phyloP scores from a whole-genome alignment of 2,329 filamentous ascomycete species.

The Lachnellula suecica region DNA sequence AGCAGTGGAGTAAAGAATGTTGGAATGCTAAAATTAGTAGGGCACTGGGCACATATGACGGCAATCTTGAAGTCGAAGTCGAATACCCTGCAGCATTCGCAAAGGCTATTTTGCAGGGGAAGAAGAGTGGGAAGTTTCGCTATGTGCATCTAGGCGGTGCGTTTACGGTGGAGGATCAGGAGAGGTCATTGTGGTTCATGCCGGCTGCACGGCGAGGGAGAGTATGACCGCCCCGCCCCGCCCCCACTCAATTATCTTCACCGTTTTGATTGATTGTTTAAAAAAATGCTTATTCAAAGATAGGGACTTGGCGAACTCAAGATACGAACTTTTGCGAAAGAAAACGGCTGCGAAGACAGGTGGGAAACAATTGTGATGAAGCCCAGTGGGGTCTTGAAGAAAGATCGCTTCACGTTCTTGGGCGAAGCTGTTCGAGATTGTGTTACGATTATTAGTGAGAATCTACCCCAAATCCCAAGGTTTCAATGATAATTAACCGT shows the following conservation, averaged over 20 bases:
- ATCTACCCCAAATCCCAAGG: not conserved
- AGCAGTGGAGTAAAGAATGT: slow-evolving; percentile 31
- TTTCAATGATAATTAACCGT: not conserved
- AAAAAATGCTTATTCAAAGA: not conserved
- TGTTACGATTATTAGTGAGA: slow-evolving; percentile 3
- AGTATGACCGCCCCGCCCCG: slow-evolving; percentile 1
- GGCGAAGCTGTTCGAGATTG: not conserved
- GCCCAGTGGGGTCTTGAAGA: not conserved
- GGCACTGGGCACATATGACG: slow-evolving; percentile 17
- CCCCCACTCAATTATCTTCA: not conserved
- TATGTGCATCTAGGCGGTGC: slow-evolving; percentile 42
- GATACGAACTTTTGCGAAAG: not conserved
- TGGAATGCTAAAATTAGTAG: slow-evolving; percentile 46
- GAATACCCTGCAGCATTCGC: slow-evolving; percentile 20
- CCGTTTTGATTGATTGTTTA: not conserved
- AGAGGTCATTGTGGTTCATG: slow-evolving; percentile 38
- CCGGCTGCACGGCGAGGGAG: slow-evolving; percentile 37
- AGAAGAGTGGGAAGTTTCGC: slow-evolving; percentile 37
- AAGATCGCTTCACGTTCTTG: not conserved
- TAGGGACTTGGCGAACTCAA: slow-evolving; percentile 1
- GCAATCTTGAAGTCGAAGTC: slow-evolving; percentile 12
- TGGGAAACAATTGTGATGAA: slow-evolving; percentile 3
- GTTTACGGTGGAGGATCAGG: slow-evolving; percentile 40
- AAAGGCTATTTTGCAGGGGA: slow-evolving; percentile 9
- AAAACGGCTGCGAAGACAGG: not conserved